Conservation (phyloP, 2,329 filamentous ascomycete species). For the Colletotrichum sp. region DNA sequence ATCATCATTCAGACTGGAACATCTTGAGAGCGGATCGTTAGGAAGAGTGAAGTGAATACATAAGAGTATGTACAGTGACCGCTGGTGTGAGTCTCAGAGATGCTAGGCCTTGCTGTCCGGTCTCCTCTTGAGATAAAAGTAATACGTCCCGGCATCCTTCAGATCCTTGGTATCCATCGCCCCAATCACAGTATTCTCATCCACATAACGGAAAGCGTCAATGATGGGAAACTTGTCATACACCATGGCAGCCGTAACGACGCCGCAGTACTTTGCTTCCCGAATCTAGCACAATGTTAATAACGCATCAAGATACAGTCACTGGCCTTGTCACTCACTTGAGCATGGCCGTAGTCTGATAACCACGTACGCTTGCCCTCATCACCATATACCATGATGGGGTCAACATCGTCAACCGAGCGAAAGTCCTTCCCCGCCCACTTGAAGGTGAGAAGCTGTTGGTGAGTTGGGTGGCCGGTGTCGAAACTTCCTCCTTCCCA, state of each 20-base stretch:
- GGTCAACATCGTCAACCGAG: conserved; percentile 31
- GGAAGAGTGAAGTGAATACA: background rate
- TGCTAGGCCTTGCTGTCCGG: background rate
- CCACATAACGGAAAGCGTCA: conserved; percentile 31
- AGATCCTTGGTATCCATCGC: conserved; percentile 28
- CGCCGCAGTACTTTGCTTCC: conserved; percentile 25
- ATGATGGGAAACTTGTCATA: conserved; percentile 33
- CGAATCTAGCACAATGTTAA: conserved; percentile 20
- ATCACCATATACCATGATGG: conserved; percentile 26
- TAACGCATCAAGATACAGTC: background rate
- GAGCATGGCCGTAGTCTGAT: conserved; percentile 15
- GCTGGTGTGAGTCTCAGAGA: no score
- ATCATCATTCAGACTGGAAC: background rate
- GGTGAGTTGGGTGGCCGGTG: conserved; percentile 27
- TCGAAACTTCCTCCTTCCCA: conserved; percentile 31
- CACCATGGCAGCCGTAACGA: conserved; percentile 31
- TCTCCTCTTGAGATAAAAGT: conserved; percentile 26
- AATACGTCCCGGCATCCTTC: conserved; percentile 22
- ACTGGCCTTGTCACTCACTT: background rate
- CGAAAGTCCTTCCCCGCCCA: conserved; percentile 36
- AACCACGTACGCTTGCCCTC: conserved; percentile 15
- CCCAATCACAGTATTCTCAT: conserved; percentile 27
- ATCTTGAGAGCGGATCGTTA: no score
- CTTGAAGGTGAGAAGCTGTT: conserved; percentile 24
- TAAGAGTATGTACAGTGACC: background rate